Evolutionary conservation across 129 eudicot species (phyloP).

Genomic region (Helianthus tuberosus): DNA sequence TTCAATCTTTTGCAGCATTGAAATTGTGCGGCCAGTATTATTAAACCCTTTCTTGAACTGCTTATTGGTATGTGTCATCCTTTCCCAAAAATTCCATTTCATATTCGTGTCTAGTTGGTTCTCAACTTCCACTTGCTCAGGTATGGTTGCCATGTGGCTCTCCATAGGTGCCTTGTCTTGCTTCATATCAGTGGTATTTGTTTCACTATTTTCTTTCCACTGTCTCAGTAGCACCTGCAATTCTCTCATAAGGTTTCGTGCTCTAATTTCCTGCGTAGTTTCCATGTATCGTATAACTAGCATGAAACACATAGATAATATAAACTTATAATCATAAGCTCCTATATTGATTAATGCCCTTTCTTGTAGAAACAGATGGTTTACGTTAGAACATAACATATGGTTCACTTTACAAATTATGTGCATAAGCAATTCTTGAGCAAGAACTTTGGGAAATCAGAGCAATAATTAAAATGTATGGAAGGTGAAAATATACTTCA

Average conservation of each 20-base stretch:
- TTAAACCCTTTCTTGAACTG: not conserved
- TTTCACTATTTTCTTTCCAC: not conserved
- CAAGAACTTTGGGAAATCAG: not conserved
- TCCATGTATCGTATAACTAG: not conserved
- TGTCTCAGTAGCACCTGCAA: not conserved
- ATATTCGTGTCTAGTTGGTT: not conserved
- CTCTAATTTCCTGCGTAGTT: conserved; percentile 1
- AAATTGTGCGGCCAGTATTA: not conserved
- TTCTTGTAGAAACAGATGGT: not conserved
- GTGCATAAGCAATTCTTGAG: not conserved
- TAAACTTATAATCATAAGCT: not conserved
- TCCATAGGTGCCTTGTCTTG: conserved; percentile 1
- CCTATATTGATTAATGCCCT: not conserved
- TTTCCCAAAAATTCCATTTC: not conserved
- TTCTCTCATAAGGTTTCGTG: not conserved
- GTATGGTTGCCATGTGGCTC: not conserved
- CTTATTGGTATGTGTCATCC: not conserved
- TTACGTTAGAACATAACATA: too few relatives aligned
- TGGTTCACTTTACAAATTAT: not conserved
- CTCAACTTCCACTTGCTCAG: too few relatives aligned
- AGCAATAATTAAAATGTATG: not conserved
- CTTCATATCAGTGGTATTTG: not conserved
- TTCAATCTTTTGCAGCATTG: not conserved
- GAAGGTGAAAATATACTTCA: not conserved
- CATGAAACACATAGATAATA: not conserved